These are phyloP conservation scores for Bacidia gigantensis DNA, from an alignment of 495 filamentous ascomycete genomes.

Conservation along the genomic window DNA sequence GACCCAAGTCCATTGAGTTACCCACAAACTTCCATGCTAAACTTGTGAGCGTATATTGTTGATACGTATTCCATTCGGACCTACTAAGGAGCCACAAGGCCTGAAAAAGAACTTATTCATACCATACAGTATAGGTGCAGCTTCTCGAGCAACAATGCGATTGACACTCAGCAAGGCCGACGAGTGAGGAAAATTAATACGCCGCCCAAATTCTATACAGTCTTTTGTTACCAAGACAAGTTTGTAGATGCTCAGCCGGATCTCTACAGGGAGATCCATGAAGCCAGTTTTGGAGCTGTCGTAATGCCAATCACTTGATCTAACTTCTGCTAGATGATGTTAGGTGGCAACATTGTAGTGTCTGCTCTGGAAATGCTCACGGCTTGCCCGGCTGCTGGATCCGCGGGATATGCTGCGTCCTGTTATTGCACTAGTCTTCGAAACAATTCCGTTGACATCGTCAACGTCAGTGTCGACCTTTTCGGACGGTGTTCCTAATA, in stretches of 20 bases:
- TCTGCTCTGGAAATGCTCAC: not conserved
- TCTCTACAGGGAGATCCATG: conserved; percentile 23
- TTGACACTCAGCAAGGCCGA: conserved; percentile 25
- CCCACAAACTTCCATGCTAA: conserved; percentile 2
- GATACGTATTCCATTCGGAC: not conserved
- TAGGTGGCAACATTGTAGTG: not conserved
- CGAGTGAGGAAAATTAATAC: conserved; percentile 20
- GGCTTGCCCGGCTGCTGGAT: not conserved
- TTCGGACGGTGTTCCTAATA: too few species aligned
- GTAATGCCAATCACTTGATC: not conserved
- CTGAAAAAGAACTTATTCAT: conserved; percentile 25
- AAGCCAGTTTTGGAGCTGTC: conserved; percentile 19
- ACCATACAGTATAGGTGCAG: conserved; percentile 23
- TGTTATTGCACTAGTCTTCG: too few species aligned
- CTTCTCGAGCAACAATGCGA: conserved; percentile 22
- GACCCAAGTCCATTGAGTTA: conserved; percentile 8
- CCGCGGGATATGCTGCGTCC: too few species aligned
- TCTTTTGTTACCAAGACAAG: conserved; percentile 17
- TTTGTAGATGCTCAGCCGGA: conserved; percentile 27
- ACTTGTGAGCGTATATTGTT: not conserved
- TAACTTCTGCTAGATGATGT: not conserved
- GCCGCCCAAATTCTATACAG: conserved; percentile 15
- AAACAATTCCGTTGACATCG: too few species aligned
- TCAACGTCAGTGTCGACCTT: too few species aligned
- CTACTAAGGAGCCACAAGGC: not conserved